A percentile compares a stretch with the other conserved stretches of the same genome.
Evolutionary conservation across 768 basidiomycete genomes (phyloP).

Genomic region (Krasilnikovozyma curviuscula): DNA sequence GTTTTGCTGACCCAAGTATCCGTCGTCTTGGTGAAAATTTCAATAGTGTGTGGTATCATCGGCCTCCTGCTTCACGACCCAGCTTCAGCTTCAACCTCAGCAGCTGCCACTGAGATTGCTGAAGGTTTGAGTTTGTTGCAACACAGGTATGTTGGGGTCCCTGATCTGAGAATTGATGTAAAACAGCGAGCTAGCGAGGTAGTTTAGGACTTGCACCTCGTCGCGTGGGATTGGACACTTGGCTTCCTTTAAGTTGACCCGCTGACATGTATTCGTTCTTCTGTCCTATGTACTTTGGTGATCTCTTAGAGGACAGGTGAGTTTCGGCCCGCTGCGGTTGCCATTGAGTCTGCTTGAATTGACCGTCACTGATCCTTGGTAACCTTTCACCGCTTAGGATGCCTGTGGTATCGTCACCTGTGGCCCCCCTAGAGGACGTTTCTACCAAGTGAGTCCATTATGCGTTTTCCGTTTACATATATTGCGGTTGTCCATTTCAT

Average conservation of each 20-base stretch:
- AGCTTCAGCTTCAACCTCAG: constrained; percentile 31
- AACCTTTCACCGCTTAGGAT: constrained; percentile 35
- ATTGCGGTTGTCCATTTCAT: not conserved
- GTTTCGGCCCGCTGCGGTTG: not conserved
- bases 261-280: not conserved
- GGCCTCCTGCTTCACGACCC: constrained; percentile 66
- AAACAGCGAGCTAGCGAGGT: no score
- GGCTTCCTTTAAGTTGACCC: not conserved
- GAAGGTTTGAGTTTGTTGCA: constrained; percentile 91
- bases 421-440: constrained; percentile 65
- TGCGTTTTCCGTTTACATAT: not conserved
- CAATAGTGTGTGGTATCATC: constrained; percentile 81
- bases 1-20: no score
- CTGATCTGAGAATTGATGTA: no score
- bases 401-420: constrained; percentile 95
- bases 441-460: constrained; percentile 52
- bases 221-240: not conserved
- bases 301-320: constrained; percentile 8
- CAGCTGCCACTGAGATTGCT: constrained; percentile 70
- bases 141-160: constrained; percentile 44
- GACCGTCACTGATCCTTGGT: no score
- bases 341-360: not conserved
- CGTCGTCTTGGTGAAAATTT: no score
- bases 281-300: not conserved
- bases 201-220: no score